These are phyloP conservation scores for Penicillium parvum DNA, from an alignment of 495 filamentous ascomycete genomes.

Conservation along the genomic window DNA sequence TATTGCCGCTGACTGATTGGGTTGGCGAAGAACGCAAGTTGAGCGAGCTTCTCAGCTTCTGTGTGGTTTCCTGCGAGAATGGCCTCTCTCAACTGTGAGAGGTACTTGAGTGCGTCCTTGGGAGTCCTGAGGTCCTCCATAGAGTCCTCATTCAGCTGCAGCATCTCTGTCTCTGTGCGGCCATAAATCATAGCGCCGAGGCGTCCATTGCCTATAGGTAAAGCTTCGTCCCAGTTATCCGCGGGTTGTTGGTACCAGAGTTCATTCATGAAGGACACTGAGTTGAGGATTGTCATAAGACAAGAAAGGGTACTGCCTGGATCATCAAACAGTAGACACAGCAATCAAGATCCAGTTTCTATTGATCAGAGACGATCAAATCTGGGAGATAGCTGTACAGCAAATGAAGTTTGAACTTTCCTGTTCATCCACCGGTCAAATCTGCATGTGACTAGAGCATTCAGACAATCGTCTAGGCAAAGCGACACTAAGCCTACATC, in stretches of 20 bases:
- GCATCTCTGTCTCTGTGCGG: slow-evolving; percentile 37
- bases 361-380: too few relatives aligned
- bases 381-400: too few relatives aligned
- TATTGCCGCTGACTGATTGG: slow-evolving; percentile 46
- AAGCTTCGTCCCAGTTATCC: slow-evolving; percentile 21
- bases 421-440: too few relatives aligned
- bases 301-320: too few relatives aligned
- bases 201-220: slow-evolving; percentile 50
- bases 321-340: too few relatives aligned
- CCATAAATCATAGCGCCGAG: slow-evolving; percentile 50
- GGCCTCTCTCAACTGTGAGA: slow-evolving; percentile 35
- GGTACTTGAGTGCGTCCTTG: slow-evolving; percentile 27
- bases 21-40: slow-evolving; percentile 37
- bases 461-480: too few relatives aligned
- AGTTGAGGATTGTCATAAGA: too few relatives aligned
- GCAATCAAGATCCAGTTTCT: too few relatives aligned
- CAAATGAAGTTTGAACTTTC: too few relatives aligned
- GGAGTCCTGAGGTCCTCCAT: slow-evolving; percentile 44
- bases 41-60: slow-evolving; percentile 39
- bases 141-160: slow-evolving; percentile 53
- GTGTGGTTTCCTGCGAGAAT: slow-evolving; percentile 38
- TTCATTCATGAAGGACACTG: slow-evolving; percentile 15
- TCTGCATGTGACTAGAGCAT: too few relatives aligned
- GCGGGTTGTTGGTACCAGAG: slow-evolving; percentile 32
- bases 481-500: too few relatives aligned